Base-by-base conservation (phyloP, 306 rosid genomes). In the Quercus rubra region DNA sequence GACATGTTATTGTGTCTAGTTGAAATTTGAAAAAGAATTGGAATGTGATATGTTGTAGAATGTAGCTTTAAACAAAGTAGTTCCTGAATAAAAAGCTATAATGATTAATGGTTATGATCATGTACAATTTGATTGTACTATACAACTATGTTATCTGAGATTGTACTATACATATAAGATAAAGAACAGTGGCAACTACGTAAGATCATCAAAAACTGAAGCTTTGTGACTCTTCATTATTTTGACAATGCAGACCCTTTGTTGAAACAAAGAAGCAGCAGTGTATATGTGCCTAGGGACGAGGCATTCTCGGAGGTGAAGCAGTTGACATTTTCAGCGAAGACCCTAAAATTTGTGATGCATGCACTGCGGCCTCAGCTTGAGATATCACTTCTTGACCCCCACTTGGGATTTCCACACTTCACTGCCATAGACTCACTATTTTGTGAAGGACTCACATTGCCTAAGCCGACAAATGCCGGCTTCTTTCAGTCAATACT, bases 301-400 rank as follows among this genome's bases (percentile, higher is more conserved):
- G 85, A 87, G 70, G 59, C 79, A n/a, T 87, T 87, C 75, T 69
- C 88, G 5, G 86, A 82, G 78, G 28, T 87, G 13, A 87, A 87
- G 41, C 25, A 23, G 23, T 30, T 30, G 5, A 72, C 76, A 1
- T 87, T 87, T 52, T 55, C 58, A 1, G 79, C 70, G 5, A 82
- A 59, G 58, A 27, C 86, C 10, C 15, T 77, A 5, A 77, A 69
- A 56, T 74, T 70, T 2, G 79, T 84, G 19, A 33, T 87, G 19
- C 88, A 69, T 11, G 73, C 83, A 1, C 58, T 84, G 55, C 3
- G 79, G 49, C 90, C 90, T 2, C 62, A 75, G 7, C 79, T 85
- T 0, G 78, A 77, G 55, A 63, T 56, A 3, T 5, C 77, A 6
- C 71, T 79, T 74, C n/a, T 35, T 21, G 76, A 85, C 41, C 33